Base-by-base conservation (phyloP, 2,329 filamentous ascomycete genomes). In the Talaromyces sp. region DNA sequence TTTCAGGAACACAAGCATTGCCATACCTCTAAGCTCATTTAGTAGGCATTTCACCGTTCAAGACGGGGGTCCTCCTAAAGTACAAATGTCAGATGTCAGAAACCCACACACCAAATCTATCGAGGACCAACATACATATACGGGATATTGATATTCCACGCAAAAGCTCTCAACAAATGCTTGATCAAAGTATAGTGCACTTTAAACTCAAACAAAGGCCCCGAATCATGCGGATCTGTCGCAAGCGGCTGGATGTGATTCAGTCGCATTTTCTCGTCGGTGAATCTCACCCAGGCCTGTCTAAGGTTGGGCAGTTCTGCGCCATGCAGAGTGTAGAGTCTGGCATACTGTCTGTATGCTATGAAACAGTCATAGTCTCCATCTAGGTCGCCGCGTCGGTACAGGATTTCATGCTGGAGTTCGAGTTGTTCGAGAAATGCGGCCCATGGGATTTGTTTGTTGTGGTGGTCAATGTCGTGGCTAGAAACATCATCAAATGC, bases 331-430 rank as follows among this genome's bases (percentile, higher is more conserved):
- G 49, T 55, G 28, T 58, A 61, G 9, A 61, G 55, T 3, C 60
- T 39, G 4, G 60, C 55, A 22, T 55, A 58, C 51, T 61, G 60
- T 32, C 57, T 51, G 19, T 58, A 61, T 4, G 28, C 55, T 13
- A 61, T 25, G n/a, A 58, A 61, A 32, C 60, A 61, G 30, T 61
- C 60, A 19, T 61, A 61, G 30, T 61, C 60, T 8, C 60, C 60
- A 11, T 47, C 39, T 5, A 59, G 4, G n/a, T 58, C 54, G n/a
- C 39, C 22, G n/a, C 54, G 53, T 22, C 33, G 10, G 39, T 55
- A 19, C 55, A 61, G 58, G 4, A 30, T 11, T 4, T 33, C 22
- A 17, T 61, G 60, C 10, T 58, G 60, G 25, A 33, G 1, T 42
- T 51, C 28, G n/a, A 61, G 19, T 30, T 61, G 49, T 5, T 47